A percentile compares a stretch with the other conserved stretches of the same genome.
Conservation (phyloP, 225 moss, liverwort and hornwort species). For the Physcomitrium patens region DNA sequence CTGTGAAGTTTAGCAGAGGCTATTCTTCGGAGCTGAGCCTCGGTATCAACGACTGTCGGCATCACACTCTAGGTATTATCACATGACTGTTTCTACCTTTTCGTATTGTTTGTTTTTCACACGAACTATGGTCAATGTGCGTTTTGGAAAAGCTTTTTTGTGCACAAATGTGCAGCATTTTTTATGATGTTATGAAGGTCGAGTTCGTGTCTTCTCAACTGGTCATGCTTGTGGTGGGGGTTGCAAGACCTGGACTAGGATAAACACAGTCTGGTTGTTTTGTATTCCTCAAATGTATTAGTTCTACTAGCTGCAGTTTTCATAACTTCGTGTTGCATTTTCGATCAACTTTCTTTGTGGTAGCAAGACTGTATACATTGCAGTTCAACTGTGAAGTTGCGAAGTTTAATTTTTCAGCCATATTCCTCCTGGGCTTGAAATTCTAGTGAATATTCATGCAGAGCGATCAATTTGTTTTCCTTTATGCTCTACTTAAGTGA, state of each 20-base stretch:
- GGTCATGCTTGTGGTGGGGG: neutral
- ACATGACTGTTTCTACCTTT: neutral
- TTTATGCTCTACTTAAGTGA: neutral
- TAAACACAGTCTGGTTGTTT: neutral
- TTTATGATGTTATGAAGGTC: neutral
- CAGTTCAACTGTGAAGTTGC: neutral
- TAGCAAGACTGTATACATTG: neutral
- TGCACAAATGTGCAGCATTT: neutral
- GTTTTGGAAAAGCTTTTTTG: no score
- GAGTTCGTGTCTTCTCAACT: neutral
- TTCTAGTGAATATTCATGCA: neutral
- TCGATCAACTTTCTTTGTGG: neutral
- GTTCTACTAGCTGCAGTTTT: conserved; percentile 2
- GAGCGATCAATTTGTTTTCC: neutral
- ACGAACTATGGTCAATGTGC: no score
- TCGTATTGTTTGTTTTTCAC: no score
- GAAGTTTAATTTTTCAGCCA: neutral
- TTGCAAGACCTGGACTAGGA: neutral
- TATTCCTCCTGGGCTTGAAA: neutral
- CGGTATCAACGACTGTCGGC: conserved; percentile 67
- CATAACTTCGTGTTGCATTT: neutral
- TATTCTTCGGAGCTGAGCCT: conserved; percentile 46
- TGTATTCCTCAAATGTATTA: neutral
- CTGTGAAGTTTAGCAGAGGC: conserved; percentile 41
- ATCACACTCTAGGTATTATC: conserved; percentile 55